These are phyloP conservation scores for Tolypocladium ophioglossoides DNA, from an alignment of 2,329 filamentous ascomycete species.

Conservation along the genomic window DNA sequence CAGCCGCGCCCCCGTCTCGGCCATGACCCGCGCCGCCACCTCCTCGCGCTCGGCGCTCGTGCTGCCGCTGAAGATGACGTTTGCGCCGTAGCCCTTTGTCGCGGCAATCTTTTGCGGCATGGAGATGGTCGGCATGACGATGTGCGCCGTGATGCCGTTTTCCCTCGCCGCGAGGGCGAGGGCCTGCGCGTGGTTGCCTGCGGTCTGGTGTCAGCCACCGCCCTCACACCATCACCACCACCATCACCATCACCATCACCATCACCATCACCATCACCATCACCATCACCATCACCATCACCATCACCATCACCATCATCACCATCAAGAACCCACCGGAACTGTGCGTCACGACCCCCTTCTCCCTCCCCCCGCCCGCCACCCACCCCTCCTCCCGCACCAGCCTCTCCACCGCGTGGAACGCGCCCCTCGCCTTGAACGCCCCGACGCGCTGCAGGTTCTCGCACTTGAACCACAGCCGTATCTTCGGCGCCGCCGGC, in stretches of 20 bases:
- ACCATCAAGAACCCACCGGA: conserved; percentile 46
- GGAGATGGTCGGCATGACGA: conserved; percentile 86
- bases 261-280: not conserved
- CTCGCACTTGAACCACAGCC: conserved; percentile 92
- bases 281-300: not conserved
- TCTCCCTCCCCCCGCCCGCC: conserved; percentile 44
- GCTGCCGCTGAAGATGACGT: conserved; percentile 70
- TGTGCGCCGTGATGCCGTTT: conserved; percentile 66
- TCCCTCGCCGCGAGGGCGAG: conserved; percentile 73
- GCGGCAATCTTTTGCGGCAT: conserved; percentile 80
- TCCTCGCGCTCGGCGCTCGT: conserved; percentile 75
- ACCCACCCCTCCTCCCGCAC: conserved; percentile 51
- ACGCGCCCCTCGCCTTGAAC: conserved; percentile 87
- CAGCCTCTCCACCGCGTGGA: conserved; percentile 69
- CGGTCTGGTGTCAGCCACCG: not conserved
- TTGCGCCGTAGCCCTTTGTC: conserved; percentile 66
- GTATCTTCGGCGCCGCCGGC: conserved; percentile 55
- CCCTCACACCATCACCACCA: not conserved
- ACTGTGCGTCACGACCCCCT: conserved; percentile 82
- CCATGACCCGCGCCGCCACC: conserved; percentile 57
- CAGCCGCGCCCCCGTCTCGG: conserved; percentile 63
- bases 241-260: not conserved
- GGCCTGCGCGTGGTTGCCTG: conserved; percentile 92
- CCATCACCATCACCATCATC: not conserved
- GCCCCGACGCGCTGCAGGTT: conserved; percentile 85